Percentiles rank a stretch among this genome's conserved stretches.
Evolutionary conservation across 2,329 filamentous ascomycete species (phyloP).

Genomic region (Paecilomyces niveus): DNA sequence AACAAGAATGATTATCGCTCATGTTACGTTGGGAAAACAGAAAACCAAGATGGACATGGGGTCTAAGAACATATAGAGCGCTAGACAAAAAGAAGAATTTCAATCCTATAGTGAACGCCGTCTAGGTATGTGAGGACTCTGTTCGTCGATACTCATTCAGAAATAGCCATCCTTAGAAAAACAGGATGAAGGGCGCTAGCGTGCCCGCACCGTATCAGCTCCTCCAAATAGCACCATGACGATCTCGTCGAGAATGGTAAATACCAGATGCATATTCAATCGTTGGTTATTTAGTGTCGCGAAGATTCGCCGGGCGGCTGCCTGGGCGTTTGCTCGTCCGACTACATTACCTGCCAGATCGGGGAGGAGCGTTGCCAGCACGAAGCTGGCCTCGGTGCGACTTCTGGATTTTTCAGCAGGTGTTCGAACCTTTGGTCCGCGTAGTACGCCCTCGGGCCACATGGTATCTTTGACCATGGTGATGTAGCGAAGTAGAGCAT

Average conservation of each 20-base stretch:
- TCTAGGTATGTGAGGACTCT: not conserved
- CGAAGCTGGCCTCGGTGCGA: conserved; percentile 76
- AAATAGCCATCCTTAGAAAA: not conserved
- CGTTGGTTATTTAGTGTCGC: conserved; percentile 85
- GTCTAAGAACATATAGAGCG: not conserved
- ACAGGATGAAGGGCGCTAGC: not conserved
- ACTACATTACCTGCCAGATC: conserved; percentile 92
- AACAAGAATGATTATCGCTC: not conserved
- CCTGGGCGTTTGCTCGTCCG: conserved; percentile 82
- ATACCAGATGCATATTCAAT: conserved; percentile 69
- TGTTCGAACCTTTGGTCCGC: conserved; percentile 52
- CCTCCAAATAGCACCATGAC: conserved; percentile 56
- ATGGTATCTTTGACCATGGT: conserved; percentile 64
- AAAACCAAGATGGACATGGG: not conserved
- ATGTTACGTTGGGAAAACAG: not conserved
- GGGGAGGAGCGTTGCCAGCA: conserved; percentile 82
- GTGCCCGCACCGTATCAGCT: conserved; percentile 9
- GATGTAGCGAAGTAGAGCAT: conserved; percentile 70
- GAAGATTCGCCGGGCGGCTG: conserved; percentile 79
- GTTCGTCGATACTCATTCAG: not conserved
- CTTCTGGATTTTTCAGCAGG: conserved; percentile 69
- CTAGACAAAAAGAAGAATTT: not conserved
- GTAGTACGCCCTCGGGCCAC: conserved; percentile 60
- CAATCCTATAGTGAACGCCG: not conserved
- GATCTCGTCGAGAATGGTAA: conserved; percentile 65